Percentiles rank a stretch among this genome's conserved stretches.
These are phyloP conservation scores for Trichophaea hybrida DNA, from an alignment of 2,329 filamentous ascomycete genomes.

Conservation along the genomic window DNA sequence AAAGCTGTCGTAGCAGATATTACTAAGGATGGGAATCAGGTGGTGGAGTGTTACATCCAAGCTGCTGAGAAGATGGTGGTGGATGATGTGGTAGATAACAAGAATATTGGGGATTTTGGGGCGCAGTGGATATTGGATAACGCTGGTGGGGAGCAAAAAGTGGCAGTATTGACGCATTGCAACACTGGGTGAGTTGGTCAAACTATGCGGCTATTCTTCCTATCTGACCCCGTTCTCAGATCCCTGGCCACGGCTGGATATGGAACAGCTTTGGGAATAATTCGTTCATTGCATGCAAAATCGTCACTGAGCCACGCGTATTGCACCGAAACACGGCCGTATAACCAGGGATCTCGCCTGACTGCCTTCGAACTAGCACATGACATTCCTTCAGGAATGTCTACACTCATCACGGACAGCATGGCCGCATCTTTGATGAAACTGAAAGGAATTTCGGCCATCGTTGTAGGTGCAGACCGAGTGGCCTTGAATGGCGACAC, in stretches of 20 bases:
- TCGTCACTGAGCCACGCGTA: constrained; percentile 65
- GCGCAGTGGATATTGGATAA: constrained; percentile 66
- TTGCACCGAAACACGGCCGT: constrained; percentile 92
- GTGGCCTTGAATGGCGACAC: constrained; percentile 95
- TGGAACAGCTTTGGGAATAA: constrained; percentile 85
- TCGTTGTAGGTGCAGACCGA: constrained; percentile 87
- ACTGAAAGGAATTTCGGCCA: constrained; percentile 56
- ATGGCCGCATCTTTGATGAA: constrained; percentile 85
- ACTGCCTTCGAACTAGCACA: constrained; percentile 95
- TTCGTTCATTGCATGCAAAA: constrained; percentile 60
- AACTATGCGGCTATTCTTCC: neutral
- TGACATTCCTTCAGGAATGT: constrained; percentile 59
- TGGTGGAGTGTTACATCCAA: constrained; percentile 57
- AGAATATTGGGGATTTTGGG: constrained; percentile 68
- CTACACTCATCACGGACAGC: constrained; percentile 80
- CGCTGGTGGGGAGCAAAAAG: constrained; percentile 36
- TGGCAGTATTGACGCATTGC: constrained; percentile 92
- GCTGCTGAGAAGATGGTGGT: constrained; percentile 76
- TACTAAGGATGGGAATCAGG: constrained; percentile 34
- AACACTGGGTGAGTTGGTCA: constrained; percentile 61
- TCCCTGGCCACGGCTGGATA: constrained; percentile 96
- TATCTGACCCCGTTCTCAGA: constrained; percentile 31
- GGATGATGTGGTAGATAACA: constrained; percentile 77
- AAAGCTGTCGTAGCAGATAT: constrained; percentile 43
- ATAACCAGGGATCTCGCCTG: constrained; percentile 90